A percentile compares a stretch with the other conserved stretches of the same genome.
Evolutionary conservation across 2,329 filamentous ascomycete species (phyloP).

Genomic region (Pezicula neosporulosa): DNA sequence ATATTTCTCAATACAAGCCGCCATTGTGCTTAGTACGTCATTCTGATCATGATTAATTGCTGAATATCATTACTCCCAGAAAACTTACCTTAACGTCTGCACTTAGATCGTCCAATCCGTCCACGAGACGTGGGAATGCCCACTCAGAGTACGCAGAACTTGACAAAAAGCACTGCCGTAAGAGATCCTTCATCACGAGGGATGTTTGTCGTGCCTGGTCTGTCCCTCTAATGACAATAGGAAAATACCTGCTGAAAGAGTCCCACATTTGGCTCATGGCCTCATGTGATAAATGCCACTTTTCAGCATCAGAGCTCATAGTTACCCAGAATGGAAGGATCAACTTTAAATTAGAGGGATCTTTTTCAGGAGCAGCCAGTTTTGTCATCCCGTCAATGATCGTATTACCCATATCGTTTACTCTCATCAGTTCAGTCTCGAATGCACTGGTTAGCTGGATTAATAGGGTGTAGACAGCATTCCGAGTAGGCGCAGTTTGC

Average conservation of each 20-base stretch:
- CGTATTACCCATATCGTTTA: slow-evolving; percentile 9
- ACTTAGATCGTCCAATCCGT: slow-evolving; percentile 23
- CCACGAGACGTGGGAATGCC: slow-evolving; percentile 19
- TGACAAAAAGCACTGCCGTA: slow-evolving; percentile 22
- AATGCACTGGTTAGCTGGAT: not conserved
- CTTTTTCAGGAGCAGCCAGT: slow-evolving; percentile 23
- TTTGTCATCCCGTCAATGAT: slow-evolving; percentile 20
- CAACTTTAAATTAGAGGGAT: slow-evolving; percentile 19
- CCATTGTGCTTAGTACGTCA: slow-evolving; percentile 18
- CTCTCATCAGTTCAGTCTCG: slow-evolving; percentile 6
- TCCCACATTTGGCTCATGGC: slow-evolving; percentile 18
- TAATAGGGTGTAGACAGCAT: not conserved
- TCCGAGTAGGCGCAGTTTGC: not conserved
- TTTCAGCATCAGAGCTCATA: slow-evolving; percentile 9
- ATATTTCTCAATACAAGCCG: slow-evolving; percentile 10
- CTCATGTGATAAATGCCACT: slow-evolving; percentile 12
- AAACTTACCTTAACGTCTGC: slow-evolving; percentile 25
- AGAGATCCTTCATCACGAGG: slow-evolving; percentile 17
- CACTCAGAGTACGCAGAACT: slow-evolving; percentile 20
- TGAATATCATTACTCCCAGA: not conserved
- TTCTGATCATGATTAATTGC: slow-evolving; percentile 18
- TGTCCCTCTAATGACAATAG: slow-evolving; percentile 19
- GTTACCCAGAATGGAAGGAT: slow-evolving; percentile 21
- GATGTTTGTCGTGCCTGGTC: slow-evolving; percentile 3
- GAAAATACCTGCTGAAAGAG: slow-evolving; percentile 25